Percentiles rank a stretch among this genome's conserved stretches.
These are phyloP conservation scores for Debaryomyces fabryi DNA, from an alignment of 1,139 yeast genomes.

Conservation along the genomic window DNA sequence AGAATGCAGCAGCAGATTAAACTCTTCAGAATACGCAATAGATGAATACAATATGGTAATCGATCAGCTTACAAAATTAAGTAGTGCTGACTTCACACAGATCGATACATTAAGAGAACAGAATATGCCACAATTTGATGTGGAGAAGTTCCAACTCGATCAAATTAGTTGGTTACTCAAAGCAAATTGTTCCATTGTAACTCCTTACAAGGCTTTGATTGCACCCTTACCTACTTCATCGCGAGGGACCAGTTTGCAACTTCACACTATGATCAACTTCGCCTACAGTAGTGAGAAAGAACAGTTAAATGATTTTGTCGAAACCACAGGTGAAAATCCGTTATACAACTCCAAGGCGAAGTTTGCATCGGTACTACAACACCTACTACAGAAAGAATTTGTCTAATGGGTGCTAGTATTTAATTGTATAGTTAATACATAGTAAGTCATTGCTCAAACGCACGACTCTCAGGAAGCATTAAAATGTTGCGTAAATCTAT, in stretches of 20 bases:
- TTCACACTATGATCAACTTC: neutral
- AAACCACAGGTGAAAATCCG: neutral
- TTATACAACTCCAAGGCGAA: neutral
- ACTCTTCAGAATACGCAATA: slow-evolving; percentile 33
- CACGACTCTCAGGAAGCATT: neutral
- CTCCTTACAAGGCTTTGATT: slow-evolving; percentile 14
- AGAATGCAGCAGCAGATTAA: slow-evolving; percentile 28
- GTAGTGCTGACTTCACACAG: neutral
- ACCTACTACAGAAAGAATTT: neutral
- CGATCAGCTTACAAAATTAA: neutral
- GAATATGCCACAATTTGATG: neutral
- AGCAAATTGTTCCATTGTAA: slow-evolving; percentile 14
- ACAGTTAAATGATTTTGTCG: neutral
- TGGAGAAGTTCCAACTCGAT: neutral
- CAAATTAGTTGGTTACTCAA: slow-evolving; percentile 16
- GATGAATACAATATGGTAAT: slow-evolving; percentile 21
- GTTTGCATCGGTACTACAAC: neutral
- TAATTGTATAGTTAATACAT: neutral
- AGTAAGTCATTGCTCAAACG: neutral
- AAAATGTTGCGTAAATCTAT: slow-evolving; percentile 2
- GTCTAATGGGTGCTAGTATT: neutral
- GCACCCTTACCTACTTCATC: neutral
- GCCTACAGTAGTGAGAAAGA: neutral
- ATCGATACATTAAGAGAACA: neutral
- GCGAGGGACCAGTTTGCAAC: neutral